Evolutionary conservation across 768 basidiomycete genomes (phyloP), one percentile per base, ranked within the genome.

Genomic region (Tylopilus rubrobrunneus): DNA sequence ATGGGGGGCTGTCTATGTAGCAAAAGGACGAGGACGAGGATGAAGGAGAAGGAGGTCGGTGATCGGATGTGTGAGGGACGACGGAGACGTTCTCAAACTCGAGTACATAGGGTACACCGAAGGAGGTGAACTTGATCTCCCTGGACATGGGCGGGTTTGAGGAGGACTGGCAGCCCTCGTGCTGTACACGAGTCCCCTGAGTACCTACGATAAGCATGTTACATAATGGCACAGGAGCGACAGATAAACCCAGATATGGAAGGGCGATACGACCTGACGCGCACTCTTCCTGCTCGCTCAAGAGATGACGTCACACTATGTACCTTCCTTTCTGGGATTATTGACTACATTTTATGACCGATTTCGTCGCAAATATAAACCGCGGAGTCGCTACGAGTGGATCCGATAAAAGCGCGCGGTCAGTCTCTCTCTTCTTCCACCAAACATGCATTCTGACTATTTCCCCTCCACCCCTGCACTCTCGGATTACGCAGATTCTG

Each of bases 51-150:
- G 56, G 51, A 0, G 65, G 40, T 5, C 10, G 9, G 7, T 1
- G 11, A 5, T 21, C 11, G 40, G 7, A 49, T 27, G 3, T 56
- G 48, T 44, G 21, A 4, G 55, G 53, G 15, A 31, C 49, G 4
- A 69, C 47, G 2, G 67, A 67, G 9, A 71, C 57, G 28, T 71
- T 58, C 45, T 49, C 61, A 12, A 71, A 71, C 46, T 69, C 69
- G 39, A 53, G 56, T 1, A 71, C 15, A 4, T 69, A 71, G 1
- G 68, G 68, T 2, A 71, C 33, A 7, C 68, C 68, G 33, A 58
- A 69, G 34, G 69, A 40, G 39, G 60, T 66, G 56, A 71, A 67
- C 56, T 60, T 65, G 62, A 69, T 56, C 31, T 68, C 43, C 25
- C 49, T 58, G 9, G 56, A 17, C 66, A 68, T 68, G 21, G 34